Base-by-base conservation (phyloP, 805 yeast species). In the Tetrapisispora pingtungensis region DNA sequence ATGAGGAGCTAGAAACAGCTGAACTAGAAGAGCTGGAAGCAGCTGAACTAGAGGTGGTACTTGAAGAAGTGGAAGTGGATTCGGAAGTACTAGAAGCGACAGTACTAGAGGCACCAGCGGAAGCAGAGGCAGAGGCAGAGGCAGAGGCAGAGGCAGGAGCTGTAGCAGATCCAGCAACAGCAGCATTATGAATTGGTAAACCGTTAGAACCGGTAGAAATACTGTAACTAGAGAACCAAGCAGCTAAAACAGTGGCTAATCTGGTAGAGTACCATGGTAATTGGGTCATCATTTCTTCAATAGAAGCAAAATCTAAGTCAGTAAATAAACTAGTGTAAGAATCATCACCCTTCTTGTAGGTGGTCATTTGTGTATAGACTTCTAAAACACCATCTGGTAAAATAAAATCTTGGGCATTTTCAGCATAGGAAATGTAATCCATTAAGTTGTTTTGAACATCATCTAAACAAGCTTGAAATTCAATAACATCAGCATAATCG, bases 221-320 rank as follows among this genome's bases (percentile, higher is more conserved):
- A 44, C 48, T 39, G 40, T 48, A 47, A 34, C 49, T 46, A 34
- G 43, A 33, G 34, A 51, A 32, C 44, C 50, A 54, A 37, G 54
- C 44, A 8, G 49, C 39, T 27, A 55, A 46, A 26, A 42, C 51
- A 33, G 60, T 51, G 17, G 45, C 47, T 34, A 61, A 42, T 51
- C 65, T 59, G 26, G 58, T 44, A 20, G 59, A 48, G 50, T 59
- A 65, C 68, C 68, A 65, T 53, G 69, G 67, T 34, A 65, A 47
- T 26, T 56, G 61, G 14, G 62, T 51, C 43, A 65, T 56, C 43
- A 59, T 55, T 7, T 64, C 44, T 30, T 59, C 54, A 33, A 64
- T 64, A 32, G 56, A 54, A 45, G 44, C 43, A 46, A 58, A 52
- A 50, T 65, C 59, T 40, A 66, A 53, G 42, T 49, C 48, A 18